Conservation (phyloP, 306 rosid species). For the Hylodesmum podocarpum region DNA sequence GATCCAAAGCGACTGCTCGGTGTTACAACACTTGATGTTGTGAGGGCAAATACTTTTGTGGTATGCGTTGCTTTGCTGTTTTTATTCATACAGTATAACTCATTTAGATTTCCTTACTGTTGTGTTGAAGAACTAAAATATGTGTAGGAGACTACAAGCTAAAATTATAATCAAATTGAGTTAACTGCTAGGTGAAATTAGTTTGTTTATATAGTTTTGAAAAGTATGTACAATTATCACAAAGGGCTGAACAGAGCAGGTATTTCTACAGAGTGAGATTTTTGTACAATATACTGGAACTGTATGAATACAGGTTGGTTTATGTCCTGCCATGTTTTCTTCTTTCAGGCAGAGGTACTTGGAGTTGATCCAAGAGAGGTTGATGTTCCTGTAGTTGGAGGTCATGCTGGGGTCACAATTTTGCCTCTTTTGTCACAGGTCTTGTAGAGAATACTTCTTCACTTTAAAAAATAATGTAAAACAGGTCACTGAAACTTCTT, state of each 20-base stretch:
- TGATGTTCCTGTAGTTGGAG: conserved; percentile 97
- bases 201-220: neutral
- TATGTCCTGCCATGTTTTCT: conserved; percentile 9
- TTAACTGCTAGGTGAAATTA: neutral
- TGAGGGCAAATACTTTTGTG: conserved; percentile 92
- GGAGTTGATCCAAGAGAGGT: conserved; percentile 94
- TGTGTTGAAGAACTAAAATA: neutral
- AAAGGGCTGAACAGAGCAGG: neutral
- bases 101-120: neutral
- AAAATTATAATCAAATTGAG: neutral
- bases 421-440: conserved; percentile 98
- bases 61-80: conserved; percentile 43
- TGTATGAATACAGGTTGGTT: conserved; percentile 4
- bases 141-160: neutral
- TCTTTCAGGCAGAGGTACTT: conserved; percentile 82
- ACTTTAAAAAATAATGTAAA: neutral
- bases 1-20: conserved; percentile 94
- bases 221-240: neutral
- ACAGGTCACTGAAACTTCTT: neutral
- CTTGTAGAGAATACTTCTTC: conserved; percentile 11
- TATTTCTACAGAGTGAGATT: conserved; percentile 5
- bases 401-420: conserved; percentile 92
- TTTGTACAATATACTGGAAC: neutral
- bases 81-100: neutral
- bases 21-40: conserved; percentile 91